Conservation (phyloP, 371 early-diverging fungal species). For the Sanchytrium tribonematis region DNA sequence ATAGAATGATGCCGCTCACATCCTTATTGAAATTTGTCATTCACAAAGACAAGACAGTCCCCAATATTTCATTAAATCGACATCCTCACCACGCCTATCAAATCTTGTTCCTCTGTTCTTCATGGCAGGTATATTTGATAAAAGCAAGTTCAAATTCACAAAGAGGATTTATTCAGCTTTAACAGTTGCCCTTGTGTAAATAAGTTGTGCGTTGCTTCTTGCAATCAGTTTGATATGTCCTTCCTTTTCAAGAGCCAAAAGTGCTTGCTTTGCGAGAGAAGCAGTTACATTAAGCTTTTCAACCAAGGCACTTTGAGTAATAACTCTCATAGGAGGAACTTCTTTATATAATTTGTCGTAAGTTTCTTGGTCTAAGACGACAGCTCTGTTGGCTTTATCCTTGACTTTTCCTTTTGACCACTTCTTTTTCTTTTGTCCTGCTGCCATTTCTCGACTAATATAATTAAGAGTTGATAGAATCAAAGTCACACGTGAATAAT, state of each 20-base stretch:
- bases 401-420: slow-evolving; percentile 86
- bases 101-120: no score
- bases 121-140: no score
- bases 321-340: slow-evolving; percentile 91
- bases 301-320: slow-evolving; percentile 84
- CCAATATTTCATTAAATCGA: no score
- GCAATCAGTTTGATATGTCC: slow-evolving; percentile 71
- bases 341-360: slow-evolving; percentile 88
- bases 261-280: slow-evolving; percentile 76
- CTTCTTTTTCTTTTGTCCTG: no score
- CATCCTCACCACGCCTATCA: no score
- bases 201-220: slow-evolving; percentile 61
- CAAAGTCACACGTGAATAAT: no score
- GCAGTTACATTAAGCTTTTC: slow-evolving; percentile 93
- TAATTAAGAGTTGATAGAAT: no score
- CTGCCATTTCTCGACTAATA: no score
- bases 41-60: no score
- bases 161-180: slow-evolving; percentile 10
- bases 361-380: slow-evolving; percentile 63
- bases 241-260: slow-evolving; percentile 61
- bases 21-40: no score
- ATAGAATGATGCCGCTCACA: no score
- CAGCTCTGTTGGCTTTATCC: slow-evolving; percentile 90
- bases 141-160: no score
- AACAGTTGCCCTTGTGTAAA: slow-evolving; percentile 75